Evolutionary conservation across 257 asterid genomes (phyloP).

Genomic region (Agastache rugosa): DNA sequence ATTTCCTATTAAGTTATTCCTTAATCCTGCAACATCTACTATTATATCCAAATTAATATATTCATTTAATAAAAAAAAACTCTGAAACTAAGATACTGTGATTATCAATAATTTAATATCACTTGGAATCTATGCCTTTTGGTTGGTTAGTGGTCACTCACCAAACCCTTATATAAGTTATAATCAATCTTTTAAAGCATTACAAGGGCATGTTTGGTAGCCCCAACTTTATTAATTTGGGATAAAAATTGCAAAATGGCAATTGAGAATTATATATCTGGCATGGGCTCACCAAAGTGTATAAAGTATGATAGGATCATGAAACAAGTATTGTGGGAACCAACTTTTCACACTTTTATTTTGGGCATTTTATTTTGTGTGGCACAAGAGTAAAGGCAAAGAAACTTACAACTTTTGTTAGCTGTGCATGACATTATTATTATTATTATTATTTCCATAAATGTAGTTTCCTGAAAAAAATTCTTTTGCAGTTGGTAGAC

Average conservation of each 20-base stretch:
- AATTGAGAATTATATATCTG: slow-evolving; percentile 47
- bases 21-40: neutral
- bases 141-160: slow-evolving; percentile 26
- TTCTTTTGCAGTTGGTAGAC: neutral
- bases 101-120: neutral
- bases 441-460: neutral
- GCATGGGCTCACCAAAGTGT: slow-evolving; percentile 62
- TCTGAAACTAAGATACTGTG: slow-evolving; percentile 12
- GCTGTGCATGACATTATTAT: slow-evolving; percentile 40
- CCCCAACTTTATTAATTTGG: slow-evolving; percentile 36
- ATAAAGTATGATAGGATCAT: slow-evolving; percentile 65
- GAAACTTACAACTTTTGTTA: slow-evolving; percentile 45
- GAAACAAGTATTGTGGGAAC: slow-evolving; percentile 76
- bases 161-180: slow-evolving; percentile 7
- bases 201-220: slow-evolving; percentile 39
- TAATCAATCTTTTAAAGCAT: slow-evolving; percentile 14
- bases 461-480: neutral
- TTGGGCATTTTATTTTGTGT: slow-evolving; percentile 48
- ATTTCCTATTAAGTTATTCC: neutral
- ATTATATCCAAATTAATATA: neutral
- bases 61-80: neutral
- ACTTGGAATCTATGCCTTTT: slow-evolving; percentile 25
- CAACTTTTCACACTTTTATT: slow-evolving; percentile 50
- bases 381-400: slow-evolving; percentile 66
- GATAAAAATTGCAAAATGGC: slow-evolving; percentile 27